These are phyloP conservation scores for Phaeotremella skinneri DNA, from an alignment of 768 basidiomycete species.

Conservation along the genomic window DNA sequence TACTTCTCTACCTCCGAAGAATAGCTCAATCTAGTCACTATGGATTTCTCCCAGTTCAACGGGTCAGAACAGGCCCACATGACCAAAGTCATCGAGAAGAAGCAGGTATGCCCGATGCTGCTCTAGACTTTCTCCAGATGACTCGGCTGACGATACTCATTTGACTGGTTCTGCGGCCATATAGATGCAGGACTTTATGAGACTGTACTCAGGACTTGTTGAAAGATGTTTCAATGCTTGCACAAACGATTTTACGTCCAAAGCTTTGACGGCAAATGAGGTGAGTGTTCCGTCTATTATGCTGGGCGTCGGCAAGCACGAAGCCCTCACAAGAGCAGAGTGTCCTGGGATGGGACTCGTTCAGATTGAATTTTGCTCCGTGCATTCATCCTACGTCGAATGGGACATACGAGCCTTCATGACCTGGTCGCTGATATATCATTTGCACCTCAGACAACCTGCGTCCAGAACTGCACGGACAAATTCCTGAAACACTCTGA, in stretches of 20 bases:
- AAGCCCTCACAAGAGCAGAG: background rate
- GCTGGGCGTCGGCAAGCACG: too few relatives aligned
- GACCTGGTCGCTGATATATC: background rate
- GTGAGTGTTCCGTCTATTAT: constrained; percentile 52
- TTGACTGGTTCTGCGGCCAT: background rate
- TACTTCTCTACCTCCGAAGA: too few relatives aligned
- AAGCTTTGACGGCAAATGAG: constrained; percentile 89
- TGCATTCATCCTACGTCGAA: background rate
- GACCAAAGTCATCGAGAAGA: constrained; percentile 78
- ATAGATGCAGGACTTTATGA: constrained; percentile 98
- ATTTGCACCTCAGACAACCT: constrained; percentile 64
- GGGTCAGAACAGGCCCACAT: constrained; percentile 93
- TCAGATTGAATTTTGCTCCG: background rate
- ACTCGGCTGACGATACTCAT: too few relatives aligned
- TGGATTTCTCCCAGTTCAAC: constrained; percentile 92
- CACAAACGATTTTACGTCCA: constrained; percentile 95
- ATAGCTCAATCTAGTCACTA: constrained; percentile 45
- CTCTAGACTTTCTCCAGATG: background rate
- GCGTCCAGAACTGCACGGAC: constrained; percentile 89
- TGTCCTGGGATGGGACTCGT: background rate
- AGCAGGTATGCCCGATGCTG: constrained; percentile 65
- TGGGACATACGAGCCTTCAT: background rate
- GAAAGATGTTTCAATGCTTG: constrained; percentile 95
- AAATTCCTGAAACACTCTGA: constrained; percentile 98
- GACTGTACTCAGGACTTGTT: constrained; percentile 88